Evolutionary conservation across 140 eudicot species (phyloP).

Genomic region (Senecio squalidus): DNA sequence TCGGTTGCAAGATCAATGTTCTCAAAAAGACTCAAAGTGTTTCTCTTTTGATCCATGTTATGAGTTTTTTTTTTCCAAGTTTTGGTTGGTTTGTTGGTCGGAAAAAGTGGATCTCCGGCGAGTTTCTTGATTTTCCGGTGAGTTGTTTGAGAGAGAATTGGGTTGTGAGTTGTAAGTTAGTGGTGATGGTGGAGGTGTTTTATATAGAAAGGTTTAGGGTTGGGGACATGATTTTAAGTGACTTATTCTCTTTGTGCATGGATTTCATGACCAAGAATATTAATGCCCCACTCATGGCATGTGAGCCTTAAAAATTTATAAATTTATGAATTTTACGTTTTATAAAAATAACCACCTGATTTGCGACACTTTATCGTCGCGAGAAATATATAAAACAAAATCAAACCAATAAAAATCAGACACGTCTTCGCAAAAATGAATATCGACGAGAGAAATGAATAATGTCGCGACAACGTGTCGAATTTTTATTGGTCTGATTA

Average conservation of each 20-base stretch:
- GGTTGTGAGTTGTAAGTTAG: conserved; percentile 33
- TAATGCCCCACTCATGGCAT: conserved; percentile 12
- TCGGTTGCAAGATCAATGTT: conserved; percentile 47
- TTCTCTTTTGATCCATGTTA: conserved; percentile 22
- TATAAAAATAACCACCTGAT: no score
- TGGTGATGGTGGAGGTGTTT: conserved; percentile 20
- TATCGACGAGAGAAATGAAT: no score
- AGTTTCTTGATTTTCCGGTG: conserved; percentile 14
- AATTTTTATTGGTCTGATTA: no score
- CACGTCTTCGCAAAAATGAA: no score
- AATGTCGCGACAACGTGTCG: no score
- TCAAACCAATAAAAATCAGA: no score
- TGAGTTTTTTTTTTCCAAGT: neutral
- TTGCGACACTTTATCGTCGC: no score
- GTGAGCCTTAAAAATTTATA: neutral
- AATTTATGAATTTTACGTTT: no score
- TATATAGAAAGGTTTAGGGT: conserved; percentile 39
- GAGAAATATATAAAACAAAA: no score
- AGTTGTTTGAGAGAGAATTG: conserved; percentile 12
- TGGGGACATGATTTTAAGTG: conserved; percentile 39
- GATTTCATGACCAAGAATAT: conserved; percentile 31
- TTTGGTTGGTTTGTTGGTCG: neutral
- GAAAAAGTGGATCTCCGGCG: conserved; percentile 14
- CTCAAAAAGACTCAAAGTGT: conserved; percentile 30
- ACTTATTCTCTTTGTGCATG: conserved; percentile 62